Conservation (phyloP, 352 stramenopile species). For the Phytophthora cryptogea region DNA sequence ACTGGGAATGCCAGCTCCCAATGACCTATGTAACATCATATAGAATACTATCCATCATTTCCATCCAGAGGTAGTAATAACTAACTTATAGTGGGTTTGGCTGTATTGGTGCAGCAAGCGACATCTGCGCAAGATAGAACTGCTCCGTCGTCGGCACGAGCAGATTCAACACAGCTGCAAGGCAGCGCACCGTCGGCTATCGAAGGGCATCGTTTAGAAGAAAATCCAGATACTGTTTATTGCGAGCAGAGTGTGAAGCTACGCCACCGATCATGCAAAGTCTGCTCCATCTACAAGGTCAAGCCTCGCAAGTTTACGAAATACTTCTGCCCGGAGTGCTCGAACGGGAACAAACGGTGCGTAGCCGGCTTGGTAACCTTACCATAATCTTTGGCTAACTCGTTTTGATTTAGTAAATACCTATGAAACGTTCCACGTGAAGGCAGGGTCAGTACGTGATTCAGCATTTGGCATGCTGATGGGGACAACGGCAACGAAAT, state of each 20-base stretch:
- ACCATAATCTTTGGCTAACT: background rate
- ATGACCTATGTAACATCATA: too few species aligned
- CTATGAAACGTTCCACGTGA: background rate
- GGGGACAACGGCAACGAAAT: conserved; percentile 4
- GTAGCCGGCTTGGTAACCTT: background rate
- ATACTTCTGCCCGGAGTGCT: background rate
- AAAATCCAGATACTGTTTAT: background rate
- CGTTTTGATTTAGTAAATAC: background rate
- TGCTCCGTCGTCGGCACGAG: too few species aligned
- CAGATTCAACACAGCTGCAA: too few species aligned
- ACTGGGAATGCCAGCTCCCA: too few species aligned
- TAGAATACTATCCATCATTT: too few species aligned
- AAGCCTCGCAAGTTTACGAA: background rate
- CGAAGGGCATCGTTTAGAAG: background rate
- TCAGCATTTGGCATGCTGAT: background rate
- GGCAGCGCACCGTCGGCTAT: too few species aligned
- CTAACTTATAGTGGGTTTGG: too few species aligned
- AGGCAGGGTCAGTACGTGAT: background rate
- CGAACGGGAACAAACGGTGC: background rate
- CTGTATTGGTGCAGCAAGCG: too few species aligned
- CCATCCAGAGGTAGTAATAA: too few species aligned
- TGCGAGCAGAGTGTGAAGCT: background rate
- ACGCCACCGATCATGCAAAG: background rate
- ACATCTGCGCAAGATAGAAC: too few species aligned
- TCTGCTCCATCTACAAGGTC: background rate